These are phyloP conservation scores for Acidiella bohemica DNA, from an alignment of 495 filamentous ascomycete species.

Conservation along the genomic window DNA sequence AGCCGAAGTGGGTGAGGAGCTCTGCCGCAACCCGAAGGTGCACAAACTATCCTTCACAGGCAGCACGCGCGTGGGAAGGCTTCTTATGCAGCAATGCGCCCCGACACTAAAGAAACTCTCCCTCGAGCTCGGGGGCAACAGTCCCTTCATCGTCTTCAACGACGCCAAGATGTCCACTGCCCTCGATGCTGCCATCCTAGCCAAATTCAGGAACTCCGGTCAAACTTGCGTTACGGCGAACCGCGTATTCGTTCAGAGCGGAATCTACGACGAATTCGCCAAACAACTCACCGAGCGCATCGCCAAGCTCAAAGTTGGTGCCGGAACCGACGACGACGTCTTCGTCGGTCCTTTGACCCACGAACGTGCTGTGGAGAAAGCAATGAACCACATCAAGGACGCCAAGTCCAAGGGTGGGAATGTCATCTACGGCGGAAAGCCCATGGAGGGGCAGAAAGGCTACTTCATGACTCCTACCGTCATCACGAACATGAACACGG, in stretches of 20 bases:
- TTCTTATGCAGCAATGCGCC: conserved; percentile 73
- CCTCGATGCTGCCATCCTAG: conserved; percentile 58
- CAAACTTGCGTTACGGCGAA: conserved; percentile 91
- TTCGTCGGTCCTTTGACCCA: conserved; percentile 72
- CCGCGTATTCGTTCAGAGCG: conserved; percentile 67
- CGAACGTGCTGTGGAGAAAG: conserved; percentile 58
- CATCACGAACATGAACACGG: conserved; percentile 61
- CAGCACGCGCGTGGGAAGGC: conserved; percentile 70
- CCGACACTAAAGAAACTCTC: conserved; percentile 74
- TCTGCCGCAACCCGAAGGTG: conserved; percentile 58
- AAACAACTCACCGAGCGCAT: conserved; percentile 60
- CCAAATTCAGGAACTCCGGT: conserved; percentile 76
- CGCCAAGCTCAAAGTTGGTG: conserved; percentile 60
- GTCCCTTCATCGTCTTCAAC: conserved; percentile 87
- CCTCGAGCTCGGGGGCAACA: conserved; percentile 82
- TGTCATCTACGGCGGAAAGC: conserved; percentile 55
- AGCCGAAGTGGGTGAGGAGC: conserved; percentile 52
- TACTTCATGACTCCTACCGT: conserved; percentile 81
- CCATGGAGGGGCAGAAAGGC: conserved; percentile 31
- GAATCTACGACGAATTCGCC: conserved; percentile 65
- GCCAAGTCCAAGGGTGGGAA: conserved; percentile 61
- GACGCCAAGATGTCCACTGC: conserved; percentile 72
- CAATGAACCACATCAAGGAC: conserved; percentile 63
- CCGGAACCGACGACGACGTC: conserved; percentile 57
- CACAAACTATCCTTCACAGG: conserved; percentile 87